Conservation (phyloP, 805 yeast species). For the Starmera dryadoides region DNA sequence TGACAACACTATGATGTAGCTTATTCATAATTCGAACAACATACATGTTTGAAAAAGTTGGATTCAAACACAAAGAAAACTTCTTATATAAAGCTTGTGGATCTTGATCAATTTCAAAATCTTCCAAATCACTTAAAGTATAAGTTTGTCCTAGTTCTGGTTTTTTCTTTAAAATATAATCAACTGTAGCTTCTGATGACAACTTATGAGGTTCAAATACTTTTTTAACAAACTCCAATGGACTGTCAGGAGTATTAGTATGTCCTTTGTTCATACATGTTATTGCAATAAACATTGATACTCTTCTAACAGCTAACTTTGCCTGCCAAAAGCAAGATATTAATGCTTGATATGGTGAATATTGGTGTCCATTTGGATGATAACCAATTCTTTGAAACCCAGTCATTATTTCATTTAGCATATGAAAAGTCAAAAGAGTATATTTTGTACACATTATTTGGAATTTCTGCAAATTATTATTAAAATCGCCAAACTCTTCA, state of each 20-base stretch:
- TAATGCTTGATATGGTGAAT: background rate
- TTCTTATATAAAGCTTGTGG: background rate
- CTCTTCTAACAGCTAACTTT: slow-evolving; percentile 1
- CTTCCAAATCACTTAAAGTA: background rate
- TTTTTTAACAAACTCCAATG: background rate
- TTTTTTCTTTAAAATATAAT: background rate
- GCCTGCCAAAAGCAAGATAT: background rate
- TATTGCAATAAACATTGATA: background rate
- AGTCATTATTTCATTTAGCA: background rate
- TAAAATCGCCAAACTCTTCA: background rate
- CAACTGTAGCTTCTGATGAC: background rate
- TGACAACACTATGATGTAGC: background rate
- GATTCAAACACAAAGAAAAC: background rate
- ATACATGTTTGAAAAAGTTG: background rate
- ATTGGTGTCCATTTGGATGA: background rate
- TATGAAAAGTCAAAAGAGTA: background rate
- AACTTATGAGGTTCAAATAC: background rate
- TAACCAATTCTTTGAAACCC: background rate
- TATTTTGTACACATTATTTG: background rate
- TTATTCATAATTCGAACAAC: background rate
- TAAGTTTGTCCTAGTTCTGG: background rate
- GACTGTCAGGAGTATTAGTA: background rate
- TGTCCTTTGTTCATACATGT: background rate
- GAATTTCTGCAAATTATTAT: background rate
- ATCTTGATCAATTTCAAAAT: background rate